Conservation (phyloP, 306 rosid genomes). For the Gleditsia sinensis region DNA sequence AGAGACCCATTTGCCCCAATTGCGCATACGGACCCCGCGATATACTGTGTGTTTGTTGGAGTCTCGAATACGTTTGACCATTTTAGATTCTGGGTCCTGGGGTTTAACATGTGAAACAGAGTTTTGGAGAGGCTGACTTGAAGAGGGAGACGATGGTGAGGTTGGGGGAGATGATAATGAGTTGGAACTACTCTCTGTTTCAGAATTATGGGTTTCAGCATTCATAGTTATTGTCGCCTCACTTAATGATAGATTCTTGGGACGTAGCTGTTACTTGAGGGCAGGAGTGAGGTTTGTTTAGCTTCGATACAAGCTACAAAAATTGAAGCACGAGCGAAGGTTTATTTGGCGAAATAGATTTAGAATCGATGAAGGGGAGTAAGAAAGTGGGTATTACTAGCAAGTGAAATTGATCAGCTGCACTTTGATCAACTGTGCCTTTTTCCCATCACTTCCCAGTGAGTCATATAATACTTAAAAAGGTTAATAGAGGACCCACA, state of each 20-base stretch:
- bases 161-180: slow-evolving; percentile 39
- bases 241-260: too few species aligned
- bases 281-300: too few species aligned
- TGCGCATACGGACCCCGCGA: slow-evolving; percentile 73
- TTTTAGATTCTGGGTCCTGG: background rate
- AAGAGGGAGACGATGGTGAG: slow-evolving; percentile 31
- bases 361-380: too few species aligned
- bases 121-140: too few species aligned
- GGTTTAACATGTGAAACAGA: too few species aligned
- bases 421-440: slow-evolving; percentile 7
- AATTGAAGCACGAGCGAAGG: too few species aligned
- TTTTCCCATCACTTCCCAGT: slow-evolving; percentile 40
- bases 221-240: slow-evolving; percentile 41
- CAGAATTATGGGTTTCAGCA: slow-evolving; percentile 41
- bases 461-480: slow-evolving; percentile 55
- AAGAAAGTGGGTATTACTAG: too few species aligned
- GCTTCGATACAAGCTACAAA: too few species aligned
- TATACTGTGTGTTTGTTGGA: slow-evolving; percentile 63
- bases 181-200: slow-evolving; percentile 56
- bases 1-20: slow-evolving; percentile 86
- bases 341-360: too few species aligned
- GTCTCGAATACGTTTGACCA: slow-evolving; percentile 48
- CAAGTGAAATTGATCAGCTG: too few species aligned
- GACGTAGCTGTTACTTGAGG: too few species aligned
- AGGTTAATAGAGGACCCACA: slow-evolving; percentile 35